Evolutionary conservation across 2,329 filamentous ascomycete genomes (phyloP), one percentile per base, ranked within the genome.

Genomic region (Monilinia laxa): DNA sequence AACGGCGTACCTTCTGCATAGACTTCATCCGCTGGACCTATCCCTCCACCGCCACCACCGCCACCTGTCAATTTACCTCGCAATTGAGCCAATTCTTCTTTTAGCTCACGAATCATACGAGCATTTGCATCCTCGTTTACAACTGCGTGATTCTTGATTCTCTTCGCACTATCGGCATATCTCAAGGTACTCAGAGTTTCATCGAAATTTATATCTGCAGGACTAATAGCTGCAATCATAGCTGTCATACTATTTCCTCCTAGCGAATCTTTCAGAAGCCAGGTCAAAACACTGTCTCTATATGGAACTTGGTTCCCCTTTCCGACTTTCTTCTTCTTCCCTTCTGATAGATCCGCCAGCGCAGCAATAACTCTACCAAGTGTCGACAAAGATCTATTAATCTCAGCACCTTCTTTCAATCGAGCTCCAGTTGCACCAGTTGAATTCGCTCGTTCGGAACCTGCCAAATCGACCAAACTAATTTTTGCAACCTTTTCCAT

Each of bases 61-160:
- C 79, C 80, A 38, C 85, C 86, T 62, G 88, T 89, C 18, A 99
- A 85, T 76, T 99, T 98, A 73, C 91, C 89, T 73, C 95, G 86
- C 66, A 99, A 82, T 69, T 96, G 83, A 1, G 91, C 87, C 67
- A 99, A 80, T 76, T 99, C 95, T 78, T 99, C 95, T 77, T 99
- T 99, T 70, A 99, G 82, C 77, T 99, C 95, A 78, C 95, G 86
- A 71, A 99, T 98, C 95, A 99, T 99, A 73, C 95, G 90, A 68
- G 95, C 95, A 76, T 99, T 99, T 57, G 95, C 94, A 79, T 99
- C 95, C 78, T 99, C 95, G 81, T 99, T 99, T 78, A 99, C 91
- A 62, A 99, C 95, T 67, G 95, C 95, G 78, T 99, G 95, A 81
- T 99, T 99, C 92, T 98, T 98, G 84, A 99, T 99, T 74, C 95